phyloP scores from a whole-genome alignment of 78 protist genomes.

The Dictyostelium capitatum region DNA sequence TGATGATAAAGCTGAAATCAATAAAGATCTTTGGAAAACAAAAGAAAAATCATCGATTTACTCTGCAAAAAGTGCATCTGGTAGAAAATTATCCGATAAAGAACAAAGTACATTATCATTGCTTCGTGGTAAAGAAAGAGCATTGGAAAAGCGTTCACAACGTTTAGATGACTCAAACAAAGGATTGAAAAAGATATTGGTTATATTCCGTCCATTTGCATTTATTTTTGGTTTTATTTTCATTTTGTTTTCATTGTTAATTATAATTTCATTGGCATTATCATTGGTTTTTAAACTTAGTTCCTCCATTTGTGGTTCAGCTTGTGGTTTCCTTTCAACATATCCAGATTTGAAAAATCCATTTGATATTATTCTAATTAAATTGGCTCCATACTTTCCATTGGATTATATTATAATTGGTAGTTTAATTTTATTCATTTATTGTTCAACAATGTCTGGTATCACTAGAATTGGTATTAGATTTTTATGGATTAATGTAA shows the following conservation, averaged over 20 bases:
- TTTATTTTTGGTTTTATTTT: constrained; percentile 83
- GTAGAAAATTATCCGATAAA: constrained; percentile 52
- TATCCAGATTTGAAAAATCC: constrained; percentile 83
- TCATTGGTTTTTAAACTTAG: constrained; percentile 54
- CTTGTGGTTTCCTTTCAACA: constrained; percentile 79
- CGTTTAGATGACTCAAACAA: constrained; percentile 21
- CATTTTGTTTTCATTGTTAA: constrained; percentile 57
- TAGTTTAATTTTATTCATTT: constrained; percentile 41
- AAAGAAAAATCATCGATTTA: constrained; percentile 25
- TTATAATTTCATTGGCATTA: constrained; percentile 56
- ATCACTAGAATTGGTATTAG: constrained; percentile 78
- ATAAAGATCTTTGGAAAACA: constrained; percentile 40
- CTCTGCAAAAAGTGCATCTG: constrained; percentile 49
- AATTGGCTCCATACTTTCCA: constrained; percentile 83
- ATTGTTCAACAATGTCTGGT: constrained; percentile 61
- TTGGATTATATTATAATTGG: constrained; percentile 77
- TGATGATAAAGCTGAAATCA: constrained; percentile 62
- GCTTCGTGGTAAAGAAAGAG: constrained; percentile 64
- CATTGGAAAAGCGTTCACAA: constrained; percentile 10
- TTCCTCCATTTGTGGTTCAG: constrained; percentile 58
- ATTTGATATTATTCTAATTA: constrained; percentile 57
- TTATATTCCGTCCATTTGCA: constrained; percentile 70
- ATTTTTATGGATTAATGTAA: constrained; percentile 62
- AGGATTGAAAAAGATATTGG: constrained; percentile 38
- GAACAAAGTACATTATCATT: constrained; percentile 57